Base-by-base conservation (phyloP, 768 basidiomycete species). In the Pleurotus tuoliensis region DNA sequence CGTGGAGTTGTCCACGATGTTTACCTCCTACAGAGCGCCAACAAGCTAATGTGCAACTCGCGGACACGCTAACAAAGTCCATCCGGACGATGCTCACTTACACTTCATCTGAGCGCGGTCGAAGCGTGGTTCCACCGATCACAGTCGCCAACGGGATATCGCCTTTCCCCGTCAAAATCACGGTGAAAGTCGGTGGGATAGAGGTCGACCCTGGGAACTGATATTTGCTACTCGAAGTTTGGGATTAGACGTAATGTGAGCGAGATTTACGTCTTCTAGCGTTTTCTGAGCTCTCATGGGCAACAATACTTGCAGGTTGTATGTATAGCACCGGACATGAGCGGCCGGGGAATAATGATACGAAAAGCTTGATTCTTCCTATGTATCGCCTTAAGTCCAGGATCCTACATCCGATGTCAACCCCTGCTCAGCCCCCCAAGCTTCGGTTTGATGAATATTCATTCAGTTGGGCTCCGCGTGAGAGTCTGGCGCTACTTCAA, bases 61-160 rank as follows among this genome's bases (percentile, higher is more conserved):
- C 84, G 0, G 66, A 78, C 0, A 82, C 84, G 1, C 76, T 93
- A 24, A 83, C 82, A 1, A 84, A 83, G 58, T 80, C 88, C 15
- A 73, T 93, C 15, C 74, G 82, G 24, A 83, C 80, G 27, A 90
- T 93, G 80, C 77, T 92, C 16, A 82, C 75, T 1, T 83, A 93
- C 62, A 90, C 90, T 0, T 87, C 90, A 0, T 92, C 90, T 1
- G 90, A 90, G 64, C 73, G 76, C 9, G 92, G 92, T 3, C 81
- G 91, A 3, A 75, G 80, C 0, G 86, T 81, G 0, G 91, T 93
- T 6, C 91, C 91, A 3, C 80, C 84, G 4, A 93, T 93, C 56
- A 90, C 87, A n/a, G 84, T 88, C 56, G 83, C 84, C 3, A 71
- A 76, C 25, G 84, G 84, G 4, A 88, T 92, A 43, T 92, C 90